A percentile compares a stretch with the other conserved stretches of the same genome.
Conservation (phyloP, 139 green algal genomes). For the Asterochloris sp. region DNA sequence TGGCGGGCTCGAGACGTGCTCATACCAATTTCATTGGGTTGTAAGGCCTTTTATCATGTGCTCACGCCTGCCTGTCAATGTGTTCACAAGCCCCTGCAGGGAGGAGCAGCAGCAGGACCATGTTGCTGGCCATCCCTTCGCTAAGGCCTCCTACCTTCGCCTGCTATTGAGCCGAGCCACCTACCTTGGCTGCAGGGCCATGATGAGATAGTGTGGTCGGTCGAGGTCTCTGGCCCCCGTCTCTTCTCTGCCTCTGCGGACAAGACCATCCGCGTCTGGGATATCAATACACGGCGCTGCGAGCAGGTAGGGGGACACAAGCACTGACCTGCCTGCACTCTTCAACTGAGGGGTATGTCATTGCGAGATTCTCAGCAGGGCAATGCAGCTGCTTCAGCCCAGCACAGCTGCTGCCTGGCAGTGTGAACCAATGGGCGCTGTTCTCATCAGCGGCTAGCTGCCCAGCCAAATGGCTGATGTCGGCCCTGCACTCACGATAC, state of each 20-base stretch:
- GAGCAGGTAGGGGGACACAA: constrained; percentile 31
- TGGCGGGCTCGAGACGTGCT: too few species aligned
- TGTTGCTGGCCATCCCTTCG: too few species aligned
- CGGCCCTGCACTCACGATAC: too few species aligned
- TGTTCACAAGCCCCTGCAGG: too few species aligned
- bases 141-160: too few species aligned
- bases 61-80: too few species aligned
- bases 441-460: too few species aligned
- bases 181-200: constrained; percentile 62
- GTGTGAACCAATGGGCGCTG: not conserved
- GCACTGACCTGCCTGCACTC: constrained; percentile 13
- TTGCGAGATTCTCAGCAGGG: not conserved
- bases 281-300: constrained; percentile 53
- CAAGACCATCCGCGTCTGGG: constrained; percentile 91
- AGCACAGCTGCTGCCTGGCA: not conserved
- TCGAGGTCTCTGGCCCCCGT: constrained; percentile 66
- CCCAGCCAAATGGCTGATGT: too few species aligned
- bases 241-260: constrained; percentile 89
- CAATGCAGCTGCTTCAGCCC: not conserved
- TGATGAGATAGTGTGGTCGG: constrained; percentile 94
- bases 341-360: not conserved
- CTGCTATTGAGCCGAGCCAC: too few species aligned
- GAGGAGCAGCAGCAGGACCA: too few species aligned
- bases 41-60: too few species aligned
- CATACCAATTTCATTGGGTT: too few species aligned